Conservation (phyloP, 345 rosid species). For the Populus tremula region DNA sequence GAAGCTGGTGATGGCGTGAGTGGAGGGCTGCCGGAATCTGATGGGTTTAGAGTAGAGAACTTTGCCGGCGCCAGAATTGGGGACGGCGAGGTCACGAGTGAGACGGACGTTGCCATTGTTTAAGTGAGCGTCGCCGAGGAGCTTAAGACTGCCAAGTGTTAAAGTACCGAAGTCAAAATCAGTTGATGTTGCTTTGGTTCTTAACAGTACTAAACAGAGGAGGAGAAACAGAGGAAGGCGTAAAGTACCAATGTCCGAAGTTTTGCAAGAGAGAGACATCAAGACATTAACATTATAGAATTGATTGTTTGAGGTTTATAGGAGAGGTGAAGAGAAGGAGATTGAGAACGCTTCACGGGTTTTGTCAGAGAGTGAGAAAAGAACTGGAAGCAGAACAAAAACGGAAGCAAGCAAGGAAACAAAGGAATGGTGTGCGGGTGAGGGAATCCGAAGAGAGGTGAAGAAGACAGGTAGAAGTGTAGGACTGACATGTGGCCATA, state of each 20-base stretch:
- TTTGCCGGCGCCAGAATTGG: conserved; percentile 77
- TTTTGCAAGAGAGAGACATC: conserved; percentile 24
- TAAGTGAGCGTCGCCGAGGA: conserved; percentile 88
- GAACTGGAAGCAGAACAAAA: conserved; percentile 19
- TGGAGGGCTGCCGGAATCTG: conserved; percentile 57
- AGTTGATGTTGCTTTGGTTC: conserved; percentile 25
- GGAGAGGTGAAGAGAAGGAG: conserved; percentile 18
- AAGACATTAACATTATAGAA: conserved; percentile 19
- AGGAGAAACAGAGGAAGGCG: conserved; percentile 20
- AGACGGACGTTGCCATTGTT: conserved; percentile 75
- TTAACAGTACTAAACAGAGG: conserved; percentile 32
- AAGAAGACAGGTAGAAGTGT: conserved; percentile 53
- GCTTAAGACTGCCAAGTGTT: conserved; percentile 63
- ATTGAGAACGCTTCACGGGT: conserved; percentile 24
- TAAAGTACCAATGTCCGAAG: conserved; percentile 19
- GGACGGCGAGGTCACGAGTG: conserved; percentile 81
- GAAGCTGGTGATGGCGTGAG: conserved; percentile 59
- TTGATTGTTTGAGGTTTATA: background rate
- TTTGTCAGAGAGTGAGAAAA: conserved; percentile 26
- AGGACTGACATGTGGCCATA: conserved; percentile 48
- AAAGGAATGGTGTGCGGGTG: conserved; percentile 2
- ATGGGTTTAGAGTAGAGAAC: conserved; percentile 74
- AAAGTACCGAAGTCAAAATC: conserved; percentile 78
- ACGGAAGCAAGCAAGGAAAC: conserved; percentile 10
- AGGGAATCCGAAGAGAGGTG: conserved; percentile 40